A percentile compares a stretch with the other conserved stretches of the same genome.
Conservation (phyloP, 345 rosid genomes). For the Citrus australasica region DNA sequence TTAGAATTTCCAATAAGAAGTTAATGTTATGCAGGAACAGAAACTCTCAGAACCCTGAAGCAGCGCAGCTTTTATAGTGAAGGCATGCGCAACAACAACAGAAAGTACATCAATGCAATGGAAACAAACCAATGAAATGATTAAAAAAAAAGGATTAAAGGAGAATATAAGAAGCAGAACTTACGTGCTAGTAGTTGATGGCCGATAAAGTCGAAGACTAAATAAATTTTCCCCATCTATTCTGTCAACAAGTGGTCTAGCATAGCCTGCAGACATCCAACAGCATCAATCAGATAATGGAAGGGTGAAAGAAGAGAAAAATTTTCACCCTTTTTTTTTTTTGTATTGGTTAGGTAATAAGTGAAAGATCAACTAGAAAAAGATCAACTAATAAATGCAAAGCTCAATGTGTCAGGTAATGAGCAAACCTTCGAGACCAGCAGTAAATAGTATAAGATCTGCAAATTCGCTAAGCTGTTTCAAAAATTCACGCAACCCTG, state of each 20-base stretch:
- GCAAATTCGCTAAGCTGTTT: slow-evolving; percentile 69
- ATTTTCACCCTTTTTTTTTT: too few relatives aligned
- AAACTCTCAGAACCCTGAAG: background rate
- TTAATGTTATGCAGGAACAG: background rate
- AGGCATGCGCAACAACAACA: background rate
- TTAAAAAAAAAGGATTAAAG: background rate
- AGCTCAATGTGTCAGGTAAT: slow-evolving; percentile 11
- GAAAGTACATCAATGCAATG: background rate
- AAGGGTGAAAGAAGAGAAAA: background rate
- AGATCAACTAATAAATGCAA: background rate
- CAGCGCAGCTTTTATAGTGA: background rate
- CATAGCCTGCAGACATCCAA: slow-evolving; percentile 62
- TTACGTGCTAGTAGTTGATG: slow-evolving; percentile 96
- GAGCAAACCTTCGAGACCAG: slow-evolving; percentile 87
- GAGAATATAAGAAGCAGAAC: slow-evolving; percentile 15
- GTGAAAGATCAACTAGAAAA: background rate
- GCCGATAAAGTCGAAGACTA: slow-evolving; percentile 79
- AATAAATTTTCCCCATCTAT: slow-evolving; percentile 73
- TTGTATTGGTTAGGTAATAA: background rate
- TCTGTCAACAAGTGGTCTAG: slow-evolving; percentile 88
- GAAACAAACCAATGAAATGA: background rate
- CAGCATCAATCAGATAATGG: background rate
- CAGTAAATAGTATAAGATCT: slow-evolving; percentile 85
- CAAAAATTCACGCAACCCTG: slow-evolving; percentile 81
- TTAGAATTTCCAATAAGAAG: background rate